Evolutionary conservation across 1,139 yeast genomes (phyloP).

Genomic region (Geotrichum aggregatum): DNA sequence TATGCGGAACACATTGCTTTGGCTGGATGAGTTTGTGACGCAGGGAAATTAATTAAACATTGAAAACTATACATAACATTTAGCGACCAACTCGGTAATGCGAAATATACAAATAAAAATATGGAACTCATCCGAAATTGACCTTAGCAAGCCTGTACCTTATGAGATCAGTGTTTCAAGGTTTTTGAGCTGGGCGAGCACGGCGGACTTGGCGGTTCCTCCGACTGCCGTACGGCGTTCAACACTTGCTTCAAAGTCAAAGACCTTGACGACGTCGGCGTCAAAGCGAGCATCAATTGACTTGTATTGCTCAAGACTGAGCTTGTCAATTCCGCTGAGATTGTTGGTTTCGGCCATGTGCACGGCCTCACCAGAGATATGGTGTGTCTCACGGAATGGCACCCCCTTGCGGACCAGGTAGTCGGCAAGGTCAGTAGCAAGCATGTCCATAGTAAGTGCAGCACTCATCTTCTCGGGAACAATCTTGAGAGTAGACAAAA

Average conservation of each 20-base stretch:
- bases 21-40: constrained; percentile 6
- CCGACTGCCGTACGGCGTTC: constrained; percentile 96
- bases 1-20: too few relatives aligned
- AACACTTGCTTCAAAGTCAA: constrained; percentile 87
- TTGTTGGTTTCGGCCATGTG: constrained; percentile 76
- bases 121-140: background rate
- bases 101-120: background rate
- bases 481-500: constrained; percentile 75
- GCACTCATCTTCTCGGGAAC: constrained; percentile 71
- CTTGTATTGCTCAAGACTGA: constrained; percentile 72
- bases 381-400: constrained; percentile 98
- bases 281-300: constrained; percentile 74
- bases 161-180: constrained; percentile 29
- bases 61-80: background rate
- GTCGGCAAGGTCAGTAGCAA: constrained; percentile 97
- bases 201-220: constrained; percentile 93
- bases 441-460: constrained; percentile 96
- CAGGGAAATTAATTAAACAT: constrained; percentile 1
- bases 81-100: background rate
- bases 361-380: constrained; percentile 96
- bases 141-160: background rate
- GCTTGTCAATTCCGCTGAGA: constrained; percentile 73
- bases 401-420: constrained; percentile 96
- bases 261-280: constrained; percentile 74
- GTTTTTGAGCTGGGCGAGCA: constrained; percentile 59